Evolutionary conservation across 1,284 basidiomycete species (phyloP).

Genomic region (Fomitopsis schrenkii): DNA sequence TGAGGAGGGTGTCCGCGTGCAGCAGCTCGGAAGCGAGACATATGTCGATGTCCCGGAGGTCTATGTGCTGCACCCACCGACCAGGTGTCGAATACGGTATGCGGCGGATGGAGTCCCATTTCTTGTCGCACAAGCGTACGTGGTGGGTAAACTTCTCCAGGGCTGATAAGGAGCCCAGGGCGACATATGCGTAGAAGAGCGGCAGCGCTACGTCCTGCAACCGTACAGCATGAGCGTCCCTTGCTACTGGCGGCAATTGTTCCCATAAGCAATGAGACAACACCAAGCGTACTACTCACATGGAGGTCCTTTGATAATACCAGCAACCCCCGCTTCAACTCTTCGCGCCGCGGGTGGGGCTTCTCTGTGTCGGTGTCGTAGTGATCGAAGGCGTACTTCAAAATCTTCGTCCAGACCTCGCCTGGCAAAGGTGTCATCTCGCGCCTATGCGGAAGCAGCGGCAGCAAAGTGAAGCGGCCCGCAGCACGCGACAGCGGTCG

Average conservation of each 20-base stretch:
- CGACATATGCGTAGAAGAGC: conserved; percentile 60
- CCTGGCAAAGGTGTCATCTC: conserved; percentile 54
- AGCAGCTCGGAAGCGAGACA: conserved; percentile 43
- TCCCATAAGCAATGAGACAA: not conserved
- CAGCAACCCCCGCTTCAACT: conserved; percentile 34
- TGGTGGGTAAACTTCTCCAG: conserved; percentile 55
- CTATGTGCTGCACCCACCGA: conserved; percentile 73
- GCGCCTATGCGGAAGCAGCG: conserved; percentile 53
- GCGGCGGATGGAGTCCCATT: conserved; percentile 82
- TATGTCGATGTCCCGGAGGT: conserved; percentile 55
- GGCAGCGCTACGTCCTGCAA: conserved; percentile 63
- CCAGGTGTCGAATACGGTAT: conserved; percentile 83
- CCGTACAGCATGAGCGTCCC: not conserved
- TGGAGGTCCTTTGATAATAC: conserved; percentile 69
- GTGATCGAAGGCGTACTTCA: conserved; percentile 44
- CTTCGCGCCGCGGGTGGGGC: conserved; percentile 7
- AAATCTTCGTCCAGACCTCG: conserved; percentile 67
- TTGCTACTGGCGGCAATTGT: not conserved
- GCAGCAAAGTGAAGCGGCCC: conserved; percentile 62
- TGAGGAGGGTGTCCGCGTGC: conserved; percentile 55
- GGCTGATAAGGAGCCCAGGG: conserved; percentile 39
- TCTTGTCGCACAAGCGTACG: conserved; percentile 61
- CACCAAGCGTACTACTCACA: conserved; percentile 39
- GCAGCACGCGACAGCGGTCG: conserved; percentile 38
- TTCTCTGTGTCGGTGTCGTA: conserved; percentile 13